Base-by-base conservation (phyloP, 192 early-diverging fungal genomes). In the Diversispora epigaea region DNA sequence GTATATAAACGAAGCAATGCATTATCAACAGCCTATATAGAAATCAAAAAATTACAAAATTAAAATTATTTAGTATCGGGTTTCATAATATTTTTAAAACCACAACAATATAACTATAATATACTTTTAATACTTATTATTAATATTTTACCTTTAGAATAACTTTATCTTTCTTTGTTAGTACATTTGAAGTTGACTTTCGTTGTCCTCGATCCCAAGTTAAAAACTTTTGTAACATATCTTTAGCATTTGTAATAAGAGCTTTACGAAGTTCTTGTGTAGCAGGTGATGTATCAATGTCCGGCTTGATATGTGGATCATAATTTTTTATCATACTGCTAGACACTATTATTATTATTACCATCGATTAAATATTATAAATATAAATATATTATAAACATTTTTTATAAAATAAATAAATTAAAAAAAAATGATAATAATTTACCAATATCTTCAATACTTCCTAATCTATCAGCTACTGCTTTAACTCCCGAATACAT, bases 221-320 rank as follows among this genome's bases (percentile, higher is more conserved):
- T 22, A 93, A 80, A 68, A 87, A 91, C n/a, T 82, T 81, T 22
- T 70, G 76, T 39, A 90, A 79, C 40, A 86, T 84, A 22, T 86
- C 89, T 76, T 82, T 85, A 15, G 90, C 88, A 62, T 90, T 90
- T 4, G 41, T 71, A n/a, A 91, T 50, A 4, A 91, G 74, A 4
- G 83, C 81, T 14, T 77, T 73, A 39, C 82, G 61, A 54, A 88
- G 83, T 12, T 82, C 45, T 41, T 74, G 46, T 14, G 77, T 77
- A 2, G 79, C 60, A 2, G 77, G 76, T 46, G 84, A 80, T 7
- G 78, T 68, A 39, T 84, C 78, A 19, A 79, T 77, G 68, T 86
- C 79, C 3, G 87, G 82, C 73, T 87, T 80, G 17, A 83, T 81
- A 60, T 79, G 68, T 41, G 74, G 63, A 22, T 70, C 73, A 46